Conservation (phyloP, 1,139 yeast genomes). For the Sugiyamaella paludigena region DNA sequence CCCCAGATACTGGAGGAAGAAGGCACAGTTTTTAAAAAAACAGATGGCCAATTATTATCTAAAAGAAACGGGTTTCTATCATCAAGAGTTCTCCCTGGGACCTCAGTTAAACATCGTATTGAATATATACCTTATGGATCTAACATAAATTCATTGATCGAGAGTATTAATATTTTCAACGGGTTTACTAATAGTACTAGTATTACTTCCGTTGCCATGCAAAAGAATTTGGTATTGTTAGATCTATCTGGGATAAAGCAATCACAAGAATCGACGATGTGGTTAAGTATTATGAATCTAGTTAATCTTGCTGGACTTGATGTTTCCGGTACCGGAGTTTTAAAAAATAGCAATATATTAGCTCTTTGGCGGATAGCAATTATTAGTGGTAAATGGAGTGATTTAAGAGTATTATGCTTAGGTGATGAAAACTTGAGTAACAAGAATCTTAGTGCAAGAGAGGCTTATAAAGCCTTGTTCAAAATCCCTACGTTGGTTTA, state of each 20-base stretch:
- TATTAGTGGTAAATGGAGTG: constrained; percentile 23
- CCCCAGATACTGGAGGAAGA: background rate
- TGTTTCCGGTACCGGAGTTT: constrained; percentile 20
- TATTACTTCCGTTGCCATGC: background rate
- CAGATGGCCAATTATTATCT: background rate
- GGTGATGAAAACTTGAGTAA: constrained; percentile 9
- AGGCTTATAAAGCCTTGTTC: constrained; percentile 11
- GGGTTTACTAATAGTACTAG: background rate
- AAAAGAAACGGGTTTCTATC: constrained; percentile 7
- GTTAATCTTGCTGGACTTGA: constrained; percentile 26
- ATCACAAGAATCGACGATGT: constrained; percentile 7
- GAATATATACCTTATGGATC: constrained; percentile 13
- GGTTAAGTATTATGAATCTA: constrained; percentile 21
- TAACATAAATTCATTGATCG: background rate
- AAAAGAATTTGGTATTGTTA: constrained; percentile 20
- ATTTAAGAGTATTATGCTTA: constrained; percentile 23
- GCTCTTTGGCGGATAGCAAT: constrained; percentile 28
- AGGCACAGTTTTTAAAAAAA: background rate
- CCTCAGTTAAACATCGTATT: constrained; percentile 12
- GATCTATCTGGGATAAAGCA: constrained; percentile 21
- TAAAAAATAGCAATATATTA: constrained; percentile 17
- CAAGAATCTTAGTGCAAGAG: background rate
- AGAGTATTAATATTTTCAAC: background rate
- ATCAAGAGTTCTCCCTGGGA: constrained; percentile 6
- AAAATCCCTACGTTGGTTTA: constrained; percentile 8